Evolutionary conservation across 345 rosid genomes (phyloP).

Genomic region (Bretschneidera sinensis): DNA sequence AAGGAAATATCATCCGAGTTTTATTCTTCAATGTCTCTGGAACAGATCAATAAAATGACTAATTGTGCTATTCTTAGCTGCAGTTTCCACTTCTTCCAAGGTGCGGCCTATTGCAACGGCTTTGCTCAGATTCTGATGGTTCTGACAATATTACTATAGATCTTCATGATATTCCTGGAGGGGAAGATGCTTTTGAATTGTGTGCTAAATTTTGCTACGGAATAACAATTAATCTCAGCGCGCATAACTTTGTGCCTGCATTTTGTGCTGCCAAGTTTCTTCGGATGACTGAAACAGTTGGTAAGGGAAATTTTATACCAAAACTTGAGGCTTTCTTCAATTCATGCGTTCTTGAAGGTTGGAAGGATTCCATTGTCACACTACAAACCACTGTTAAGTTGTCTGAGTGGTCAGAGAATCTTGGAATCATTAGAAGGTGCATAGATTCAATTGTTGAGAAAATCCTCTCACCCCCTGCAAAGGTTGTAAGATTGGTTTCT

Average conservation of each 20-base stretch:
- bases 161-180: constrained; percentile 90
- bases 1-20: not conserved
- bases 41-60: too few relatives aligned
- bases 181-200: constrained; percentile 86
- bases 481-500: constrained; percentile 35
- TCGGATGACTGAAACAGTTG: constrained; percentile 80
- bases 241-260: constrained; percentile 75
- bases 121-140: constrained; percentile 45
- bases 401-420: constrained; percentile 86
- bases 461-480: constrained; percentile 63
- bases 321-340: constrained; percentile 88
- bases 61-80: constrained; percentile 35
- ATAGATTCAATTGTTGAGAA: constrained; percentile 77
- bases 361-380: constrained; percentile 88
- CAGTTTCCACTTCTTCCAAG: constrained; percentile 86
- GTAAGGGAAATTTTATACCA: constrained; percentile 65
- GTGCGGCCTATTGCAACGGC: constrained; percentile 74
- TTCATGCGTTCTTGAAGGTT: constrained; percentile 88
- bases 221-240: constrained; percentile 80
- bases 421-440: constrained; percentile 80
- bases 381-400: constrained; percentile 59
- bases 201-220: constrained; percentile 97
- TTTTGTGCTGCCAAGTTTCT: constrained; percentile 92
- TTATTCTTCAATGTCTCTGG: not conserved
- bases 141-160: constrained; percentile 49